Conservation (phyloP, 2,329 filamentous ascomycete species). For the Trichoderma koningiopsis region DNA sequence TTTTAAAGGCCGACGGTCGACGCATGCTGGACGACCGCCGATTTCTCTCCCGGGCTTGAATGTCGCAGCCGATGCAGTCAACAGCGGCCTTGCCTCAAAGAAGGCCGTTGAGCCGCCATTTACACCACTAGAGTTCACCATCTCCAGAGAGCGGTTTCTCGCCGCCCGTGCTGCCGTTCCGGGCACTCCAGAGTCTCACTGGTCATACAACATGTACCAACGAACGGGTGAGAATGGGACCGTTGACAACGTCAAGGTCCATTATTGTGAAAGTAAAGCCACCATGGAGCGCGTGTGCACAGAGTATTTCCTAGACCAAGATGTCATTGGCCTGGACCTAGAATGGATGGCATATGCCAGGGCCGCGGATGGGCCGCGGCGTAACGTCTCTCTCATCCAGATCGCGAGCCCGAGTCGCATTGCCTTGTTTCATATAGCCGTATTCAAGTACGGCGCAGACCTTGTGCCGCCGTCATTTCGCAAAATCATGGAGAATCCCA, state of each 20-base stretch:
- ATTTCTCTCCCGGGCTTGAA: background rate
- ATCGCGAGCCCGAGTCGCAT: conserved; percentile 76
- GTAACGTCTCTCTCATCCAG: conserved; percentile 80
- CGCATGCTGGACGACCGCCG: too few relatives aligned
- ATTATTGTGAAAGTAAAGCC: conserved; percentile 73
- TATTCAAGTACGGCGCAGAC: conserved; percentile 56
- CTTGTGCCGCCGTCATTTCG: conserved; percentile 72
- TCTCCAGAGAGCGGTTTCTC: conserved; percentile 36
- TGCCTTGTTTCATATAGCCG: conserved; percentile 77
- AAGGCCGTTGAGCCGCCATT: conserved; percentile 30
- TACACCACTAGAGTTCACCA: conserved; percentile 37
- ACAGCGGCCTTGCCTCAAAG: background rate
- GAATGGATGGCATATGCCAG: conserved; percentile 71
- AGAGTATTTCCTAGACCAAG: conserved; percentile 67
- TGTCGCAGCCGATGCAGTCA: background rate
- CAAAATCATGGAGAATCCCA: conserved; percentile 69
- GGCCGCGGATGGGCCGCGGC: conserved; percentile 53
- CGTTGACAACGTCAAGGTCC: conserved; percentile 62
- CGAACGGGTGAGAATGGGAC: conserved; percentile 47
- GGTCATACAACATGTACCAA: conserved; percentile 70
- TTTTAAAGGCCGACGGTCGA: background rate
- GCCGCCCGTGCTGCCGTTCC: conserved; percentile 50
- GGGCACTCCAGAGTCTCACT: conserved; percentile 58
- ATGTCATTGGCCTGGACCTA: conserved; percentile 82
- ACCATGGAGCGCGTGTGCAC: conserved; percentile 67